Conservation (phyloP, 352 stramenopile genomes). For the Phytophthora rubi region DNA sequence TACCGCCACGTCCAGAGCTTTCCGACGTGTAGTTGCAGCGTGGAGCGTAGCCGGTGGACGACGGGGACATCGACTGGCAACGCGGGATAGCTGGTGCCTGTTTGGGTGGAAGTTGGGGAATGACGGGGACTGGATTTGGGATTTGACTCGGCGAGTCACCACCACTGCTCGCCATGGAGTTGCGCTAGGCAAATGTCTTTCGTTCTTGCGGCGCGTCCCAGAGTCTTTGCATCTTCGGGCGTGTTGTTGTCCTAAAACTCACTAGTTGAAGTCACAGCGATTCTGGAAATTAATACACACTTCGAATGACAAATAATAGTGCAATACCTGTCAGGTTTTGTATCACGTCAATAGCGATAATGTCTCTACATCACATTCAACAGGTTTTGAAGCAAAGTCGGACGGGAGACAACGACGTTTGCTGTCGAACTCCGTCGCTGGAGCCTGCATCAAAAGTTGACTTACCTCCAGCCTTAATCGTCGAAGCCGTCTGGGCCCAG, state of each 20-base stretch:
- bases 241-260: background rate
- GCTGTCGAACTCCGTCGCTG: slow-evolving; percentile 1
- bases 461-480: slow-evolving; percentile 1
- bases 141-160: slow-evolving; percentile 13
- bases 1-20: slow-evolving; percentile 1
- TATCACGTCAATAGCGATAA: background rate
- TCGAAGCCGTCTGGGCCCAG: background rate
- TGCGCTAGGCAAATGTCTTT: background rate
- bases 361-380: slow-evolving; percentile 8
- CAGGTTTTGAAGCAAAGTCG: slow-evolving; percentile 7
- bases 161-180: background rate
- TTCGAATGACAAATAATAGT: background rate
- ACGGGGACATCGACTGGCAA: slow-evolving; percentile 32
- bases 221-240: background rate
- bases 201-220: slow-evolving; percentile 33
- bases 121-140: slow-evolving; percentile 12
- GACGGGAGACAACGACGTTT: slow-evolving; percentile 13
- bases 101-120: slow-evolving; percentile 31
- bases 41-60: slow-evolving; percentile 18
- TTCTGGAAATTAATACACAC: background rate
- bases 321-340: background rate
- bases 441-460: slow-evolving; percentile 10
- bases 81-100: background rate
- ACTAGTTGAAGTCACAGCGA: background rate
- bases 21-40: slow-evolving; percentile 18